These are phyloP conservation scores for Xylaria palmicola DNA, from an alignment of 495 filamentous ascomycete genomes.

Conservation along the genomic window DNA sequence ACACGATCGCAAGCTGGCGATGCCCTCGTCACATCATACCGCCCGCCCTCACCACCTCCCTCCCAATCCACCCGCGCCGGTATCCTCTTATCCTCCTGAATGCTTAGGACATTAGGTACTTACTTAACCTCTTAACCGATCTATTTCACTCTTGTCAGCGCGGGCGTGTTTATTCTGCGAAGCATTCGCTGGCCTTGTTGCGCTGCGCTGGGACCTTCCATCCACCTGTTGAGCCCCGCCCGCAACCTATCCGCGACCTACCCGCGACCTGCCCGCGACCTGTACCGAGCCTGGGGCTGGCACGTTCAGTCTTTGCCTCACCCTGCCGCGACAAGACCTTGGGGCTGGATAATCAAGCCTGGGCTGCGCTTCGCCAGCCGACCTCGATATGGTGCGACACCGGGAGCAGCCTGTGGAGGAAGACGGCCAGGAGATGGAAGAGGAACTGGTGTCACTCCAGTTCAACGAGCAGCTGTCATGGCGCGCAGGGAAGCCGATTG, in stretches of 20 bases:
- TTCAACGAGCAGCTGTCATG: constrained; percentile 91
- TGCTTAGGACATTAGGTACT: no score
- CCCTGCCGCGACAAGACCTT: neutral
- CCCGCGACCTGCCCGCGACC: no score
- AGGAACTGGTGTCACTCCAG: constrained; percentile 45
- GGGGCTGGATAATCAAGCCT: neutral
- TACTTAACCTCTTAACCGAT: no score
- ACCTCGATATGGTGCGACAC: constrained; percentile 25
- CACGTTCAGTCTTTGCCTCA: neutral
- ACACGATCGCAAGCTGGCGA: constrained; percentile 14
- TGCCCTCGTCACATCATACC: constrained; percentile 11
- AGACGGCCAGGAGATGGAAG: constrained; percentile 34
- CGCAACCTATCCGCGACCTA: no score
- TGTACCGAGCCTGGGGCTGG: neutral
- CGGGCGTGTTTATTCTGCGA: neutral
- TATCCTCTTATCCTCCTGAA: neutral
- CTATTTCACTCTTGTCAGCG: neutral
- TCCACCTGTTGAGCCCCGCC: constrained; percentile 3
- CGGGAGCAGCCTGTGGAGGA: constrained; percentile 35
- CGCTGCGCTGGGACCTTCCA: neutral
- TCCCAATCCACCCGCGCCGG: neutral
- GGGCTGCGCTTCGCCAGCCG: neutral
- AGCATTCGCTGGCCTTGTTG: neutral
- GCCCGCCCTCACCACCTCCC: neutral
- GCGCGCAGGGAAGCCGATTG: constrained; percentile 87